Evolutionary conservation across 2,329 filamentous ascomycete genomes (phyloP).

Genomic region (Talaromyces funiculosus): DNA sequence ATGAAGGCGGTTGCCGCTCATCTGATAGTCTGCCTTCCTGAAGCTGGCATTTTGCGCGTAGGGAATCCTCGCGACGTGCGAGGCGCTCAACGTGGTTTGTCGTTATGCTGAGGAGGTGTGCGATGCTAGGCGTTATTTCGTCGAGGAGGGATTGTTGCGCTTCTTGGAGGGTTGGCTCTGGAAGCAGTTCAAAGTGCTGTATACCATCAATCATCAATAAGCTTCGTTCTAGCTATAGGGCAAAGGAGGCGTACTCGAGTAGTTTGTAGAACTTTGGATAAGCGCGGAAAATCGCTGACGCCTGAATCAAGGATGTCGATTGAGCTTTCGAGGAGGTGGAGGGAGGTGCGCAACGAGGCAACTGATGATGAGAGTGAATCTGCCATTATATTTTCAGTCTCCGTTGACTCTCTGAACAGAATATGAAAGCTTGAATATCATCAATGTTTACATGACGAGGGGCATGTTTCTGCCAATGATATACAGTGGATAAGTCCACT

Average conservation of each 20-base stretch:
- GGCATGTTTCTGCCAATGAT: neutral
- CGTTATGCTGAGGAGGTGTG: slow-evolving; percentile 72
- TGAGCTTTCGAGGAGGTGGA: slow-evolving; percentile 57
- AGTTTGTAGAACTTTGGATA: slow-evolving; percentile 58
- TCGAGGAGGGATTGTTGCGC: slow-evolving; percentile 80
- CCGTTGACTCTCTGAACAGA: too few relatives aligned
- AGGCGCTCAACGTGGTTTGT: slow-evolving; percentile 77
- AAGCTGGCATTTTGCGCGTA: slow-evolving; percentile 76
- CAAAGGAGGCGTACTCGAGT: slow-evolving; percentile 46
- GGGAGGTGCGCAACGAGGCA: slow-evolving; percentile 54
- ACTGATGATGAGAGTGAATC: slow-evolving; percentile 56
- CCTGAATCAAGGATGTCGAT: slow-evolving; percentile 58
- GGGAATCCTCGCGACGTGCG: slow-evolving; percentile 72
- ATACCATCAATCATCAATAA: neutral
- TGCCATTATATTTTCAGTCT: slow-evolving; percentile 29
- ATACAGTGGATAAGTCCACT: neutral
- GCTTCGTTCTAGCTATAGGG: neutral
- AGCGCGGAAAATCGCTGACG: slow-evolving; percentile 58
- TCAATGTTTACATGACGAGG: slow-evolving; percentile 9
- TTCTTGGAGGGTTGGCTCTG: slow-evolving; percentile 71
- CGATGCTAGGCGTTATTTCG: slow-evolving; percentile 83
- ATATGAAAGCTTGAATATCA: neutral
- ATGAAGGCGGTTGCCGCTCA: slow-evolving; percentile 28
- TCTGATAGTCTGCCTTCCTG: slow-evolving; percentile 65
- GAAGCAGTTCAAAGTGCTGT: slow-evolving; percentile 88